Evolutionary conservation across 176 grass and related monocot species (phyloP).

Genomic region (Poa pratensis): DNA sequence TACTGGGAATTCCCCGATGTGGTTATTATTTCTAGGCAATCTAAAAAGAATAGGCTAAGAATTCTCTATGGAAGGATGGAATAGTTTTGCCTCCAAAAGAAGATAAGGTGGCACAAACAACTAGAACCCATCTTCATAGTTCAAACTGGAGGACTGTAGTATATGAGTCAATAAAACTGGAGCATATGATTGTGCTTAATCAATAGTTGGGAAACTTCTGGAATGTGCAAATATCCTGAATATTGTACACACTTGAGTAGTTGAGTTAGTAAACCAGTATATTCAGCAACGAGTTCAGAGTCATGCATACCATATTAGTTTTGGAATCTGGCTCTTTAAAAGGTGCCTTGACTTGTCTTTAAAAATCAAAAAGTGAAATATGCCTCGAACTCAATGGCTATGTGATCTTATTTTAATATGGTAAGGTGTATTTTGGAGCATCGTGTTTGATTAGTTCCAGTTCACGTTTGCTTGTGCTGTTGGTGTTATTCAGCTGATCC

Average conservation of each 20-base stretch:
- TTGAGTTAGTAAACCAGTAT: background rate
- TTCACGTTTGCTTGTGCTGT: conserved; percentile 28
- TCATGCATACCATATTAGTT: background rate
- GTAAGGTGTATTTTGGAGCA: conserved; percentile 8
- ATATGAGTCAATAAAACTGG: conserved; percentile 29
- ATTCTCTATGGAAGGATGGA: conserved; percentile 38
- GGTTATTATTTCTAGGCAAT: conserved; percentile 43
- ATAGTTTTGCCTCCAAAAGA: conserved; percentile 44
- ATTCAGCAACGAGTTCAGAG: conserved; percentile 9
- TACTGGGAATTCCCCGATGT: conserved; percentile 35
- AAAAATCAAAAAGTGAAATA: conserved; percentile 15
- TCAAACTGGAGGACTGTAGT: conserved; percentile 35
- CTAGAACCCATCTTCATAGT: conserved; percentile 36
- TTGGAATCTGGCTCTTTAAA: background rate
- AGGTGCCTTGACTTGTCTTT: conserved; percentile 26
- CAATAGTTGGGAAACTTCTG: conserved; percentile 20
- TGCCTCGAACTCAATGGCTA: background rate
- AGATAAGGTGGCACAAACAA: conserved; percentile 54
- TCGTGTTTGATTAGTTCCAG: background rate
- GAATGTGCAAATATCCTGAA: background rate
- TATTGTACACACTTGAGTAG: background rate
- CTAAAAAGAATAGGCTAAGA: conserved; percentile 45
- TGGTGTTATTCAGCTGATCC: conserved; percentile 7
- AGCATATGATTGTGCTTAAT: conserved; percentile 8
- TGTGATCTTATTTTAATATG: background rate